phyloP scores from a whole-genome alignment of 139 green algal genomes.

The Tetratostichococcus sp. region DNA sequence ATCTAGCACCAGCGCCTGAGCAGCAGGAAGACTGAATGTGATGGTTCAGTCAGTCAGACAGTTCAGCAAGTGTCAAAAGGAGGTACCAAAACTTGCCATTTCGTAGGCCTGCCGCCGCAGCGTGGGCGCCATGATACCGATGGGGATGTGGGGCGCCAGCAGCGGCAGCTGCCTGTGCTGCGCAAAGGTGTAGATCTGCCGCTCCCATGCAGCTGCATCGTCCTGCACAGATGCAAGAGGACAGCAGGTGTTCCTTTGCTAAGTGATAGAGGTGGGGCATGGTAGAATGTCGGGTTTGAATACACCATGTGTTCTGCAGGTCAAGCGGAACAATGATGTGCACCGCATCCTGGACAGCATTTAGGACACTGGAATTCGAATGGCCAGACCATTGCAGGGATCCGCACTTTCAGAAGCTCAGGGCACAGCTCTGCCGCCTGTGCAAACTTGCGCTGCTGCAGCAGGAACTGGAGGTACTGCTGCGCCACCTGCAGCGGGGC shows the following conservation, averaged over 20 bases:
- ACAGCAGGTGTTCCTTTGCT: no score
- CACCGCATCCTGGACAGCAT: no score
- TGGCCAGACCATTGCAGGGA: no score
- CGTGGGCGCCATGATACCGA: constrained; percentile 32
- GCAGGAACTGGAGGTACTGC: constrained; percentile 45
- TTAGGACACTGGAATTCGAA: no score
- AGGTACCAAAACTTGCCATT: constrained; percentile 35
- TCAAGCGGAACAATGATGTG: no score
- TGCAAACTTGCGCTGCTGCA: constrained; percentile 32
- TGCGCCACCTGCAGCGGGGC: constrained; percentile 25
- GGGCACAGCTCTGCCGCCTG: constrained; percentile 53
- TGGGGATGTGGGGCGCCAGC: constrained; percentile 75
- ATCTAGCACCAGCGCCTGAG: no score
- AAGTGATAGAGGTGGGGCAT: no score
- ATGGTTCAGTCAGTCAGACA: no score
- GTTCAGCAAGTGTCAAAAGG: no score
- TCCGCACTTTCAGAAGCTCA: constrained; percentile 50
- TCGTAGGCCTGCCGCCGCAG: constrained; percentile 75
- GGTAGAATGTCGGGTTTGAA: no score
- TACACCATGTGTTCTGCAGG: no score
- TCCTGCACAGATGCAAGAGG: constrained; percentile 1
- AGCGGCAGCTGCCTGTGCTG: constrained; percentile 67
- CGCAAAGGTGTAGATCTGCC: constrained; percentile 66
- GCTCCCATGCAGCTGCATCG: constrained; percentile 62
- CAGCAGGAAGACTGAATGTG: no score